Conservation (phyloP, 257 asterid species). For the Solanum ahanhuiri region DNA sequence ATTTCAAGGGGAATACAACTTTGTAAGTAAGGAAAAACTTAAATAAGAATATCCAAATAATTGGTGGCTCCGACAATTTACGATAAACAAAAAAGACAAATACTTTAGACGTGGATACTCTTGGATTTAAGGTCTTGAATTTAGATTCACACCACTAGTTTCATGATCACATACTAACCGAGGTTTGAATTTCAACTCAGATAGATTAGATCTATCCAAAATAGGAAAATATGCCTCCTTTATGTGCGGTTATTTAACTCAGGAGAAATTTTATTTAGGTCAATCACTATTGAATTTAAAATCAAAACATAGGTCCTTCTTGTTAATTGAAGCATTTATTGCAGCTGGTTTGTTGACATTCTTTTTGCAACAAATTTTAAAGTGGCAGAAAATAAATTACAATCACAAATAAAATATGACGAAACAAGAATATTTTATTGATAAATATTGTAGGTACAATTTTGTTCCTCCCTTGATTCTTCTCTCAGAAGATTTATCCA, state of each 20-base stretch:
- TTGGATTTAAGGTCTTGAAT: neutral
- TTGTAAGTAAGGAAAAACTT: no score
- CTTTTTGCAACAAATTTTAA: no score
- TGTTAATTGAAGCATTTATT: neutral
- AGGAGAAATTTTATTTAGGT: neutral
- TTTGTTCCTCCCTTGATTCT: no score
- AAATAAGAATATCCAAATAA: neutral
- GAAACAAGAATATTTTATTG: no score
- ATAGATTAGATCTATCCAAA: no score
- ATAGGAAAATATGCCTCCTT: neutral
- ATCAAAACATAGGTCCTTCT: no score
- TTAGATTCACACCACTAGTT: neutral
- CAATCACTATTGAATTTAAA: neutral
- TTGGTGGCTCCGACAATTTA: neutral
- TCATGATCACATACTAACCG: neutral
- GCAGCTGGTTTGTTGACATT: no score
- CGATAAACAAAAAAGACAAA: neutral
- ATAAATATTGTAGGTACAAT: no score
- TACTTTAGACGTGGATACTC: neutral
- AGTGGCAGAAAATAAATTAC: no score
- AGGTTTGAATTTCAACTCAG: neutral
- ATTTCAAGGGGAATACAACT: neutral
- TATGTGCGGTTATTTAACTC: neutral
- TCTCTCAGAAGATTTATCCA: no score
- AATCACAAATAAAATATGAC: no score